These are phyloP conservation scores for Zymoseptoria tritici DNA, from an alignment of 2,329 filamentous ascomycete genomes.

Conservation along the genomic window DNA sequence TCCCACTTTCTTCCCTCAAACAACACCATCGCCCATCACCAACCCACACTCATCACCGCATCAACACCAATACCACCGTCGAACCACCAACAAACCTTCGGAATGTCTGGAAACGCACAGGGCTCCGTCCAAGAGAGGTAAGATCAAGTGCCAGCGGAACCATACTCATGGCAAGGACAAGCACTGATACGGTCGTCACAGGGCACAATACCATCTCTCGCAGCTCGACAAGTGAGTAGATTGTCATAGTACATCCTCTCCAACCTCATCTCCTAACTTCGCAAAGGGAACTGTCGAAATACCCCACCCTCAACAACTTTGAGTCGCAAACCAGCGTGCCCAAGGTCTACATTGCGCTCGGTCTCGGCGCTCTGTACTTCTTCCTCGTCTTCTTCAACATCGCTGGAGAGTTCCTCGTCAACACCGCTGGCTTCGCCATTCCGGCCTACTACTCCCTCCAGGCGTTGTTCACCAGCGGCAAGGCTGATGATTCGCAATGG, in stretches of 20 bases:
- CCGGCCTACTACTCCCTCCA: slow-evolving; percentile 78
- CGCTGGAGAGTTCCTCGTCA: slow-evolving; percentile 78
- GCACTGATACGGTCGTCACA: slow-evolving; percentile 12
- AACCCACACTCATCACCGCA: not conserved
- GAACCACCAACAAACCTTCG: slow-evolving; percentile 6
- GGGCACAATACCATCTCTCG: slow-evolving; percentile 54
- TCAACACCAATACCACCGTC: not conserved
- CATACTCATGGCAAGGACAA: slow-evolving; percentile 4
- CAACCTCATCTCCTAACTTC: slow-evolving; percentile 3
- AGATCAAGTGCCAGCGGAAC: slow-evolving; percentile 3
- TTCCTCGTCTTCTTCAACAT: slow-evolving; percentile 92
- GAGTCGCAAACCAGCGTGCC: slow-evolving; percentile 77
- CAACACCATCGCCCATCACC: not conserved
- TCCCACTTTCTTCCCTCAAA: not conserved
- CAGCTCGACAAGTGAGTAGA: slow-evolving; percentile 74
- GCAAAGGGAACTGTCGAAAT: slow-evolving; percentile 66
- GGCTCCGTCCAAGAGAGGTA: slow-evolving; percentile 23
- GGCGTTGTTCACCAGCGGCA: slow-evolving; percentile 64
- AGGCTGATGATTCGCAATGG: slow-evolving; percentile 77
- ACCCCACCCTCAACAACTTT: slow-evolving; percentile 73
- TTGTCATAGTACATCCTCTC: not conserved
- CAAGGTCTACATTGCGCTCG: slow-evolving; percentile 77
- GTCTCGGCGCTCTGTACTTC: slow-evolving; percentile 71
- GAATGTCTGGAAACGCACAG: slow-evolving; percentile 15
- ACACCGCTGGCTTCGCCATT: slow-evolving; percentile 74